Percentiles rank a stretch among this genome's conserved stretches.
Evolutionary conservation across 2,329 filamentous ascomycete genomes (phyloP).

Genomic region (Madurella fahalii): DNA sequence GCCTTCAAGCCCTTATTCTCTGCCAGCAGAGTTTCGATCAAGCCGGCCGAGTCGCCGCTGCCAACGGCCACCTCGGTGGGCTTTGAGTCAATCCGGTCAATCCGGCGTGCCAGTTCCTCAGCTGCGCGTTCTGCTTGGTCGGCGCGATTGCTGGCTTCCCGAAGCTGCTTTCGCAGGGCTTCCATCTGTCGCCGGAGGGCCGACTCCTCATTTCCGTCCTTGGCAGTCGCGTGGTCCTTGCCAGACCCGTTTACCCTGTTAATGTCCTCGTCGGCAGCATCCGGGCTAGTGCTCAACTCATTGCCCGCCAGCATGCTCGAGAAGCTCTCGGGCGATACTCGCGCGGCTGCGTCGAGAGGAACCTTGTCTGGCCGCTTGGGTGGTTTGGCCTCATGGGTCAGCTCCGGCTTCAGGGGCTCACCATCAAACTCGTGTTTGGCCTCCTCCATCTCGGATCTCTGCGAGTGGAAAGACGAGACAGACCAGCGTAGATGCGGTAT

Average conservation of each 20-base stretch:
- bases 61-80: slow-evolving; percentile 26
- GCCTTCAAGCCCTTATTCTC: slow-evolving; percentile 31
- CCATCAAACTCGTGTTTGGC: slow-evolving; percentile 9
- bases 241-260: neutral
- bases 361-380: slow-evolving; percentile 16
- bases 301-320: neutral
- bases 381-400: slow-evolving; percentile 2
- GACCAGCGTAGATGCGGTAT: neutral
- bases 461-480: neutral
- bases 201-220: neutral
- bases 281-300: neutral
- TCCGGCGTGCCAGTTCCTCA: slow-evolving; percentile 24
- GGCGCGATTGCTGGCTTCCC: slow-evolving; percentile 16
- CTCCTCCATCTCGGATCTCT: slow-evolving; percentile 17
- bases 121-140: slow-evolving; percentile 25
- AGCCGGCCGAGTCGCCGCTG: slow-evolving; percentile 22
- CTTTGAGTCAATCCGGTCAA: slow-evolving; percentile 23
- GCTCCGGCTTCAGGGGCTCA: neutral
- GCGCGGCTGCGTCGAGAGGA: neutral
- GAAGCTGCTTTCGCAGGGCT: neutral
- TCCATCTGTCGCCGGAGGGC: slow-evolving; percentile 10
- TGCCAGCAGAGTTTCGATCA: slow-evolving; percentile 23
- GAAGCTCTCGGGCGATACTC: neutral
- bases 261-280: neutral
- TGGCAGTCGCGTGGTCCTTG: slow-evolving; percentile 1